Conservation (phyloP, 179 eudicot genomes). For the Camellia oleifera region DNA sequence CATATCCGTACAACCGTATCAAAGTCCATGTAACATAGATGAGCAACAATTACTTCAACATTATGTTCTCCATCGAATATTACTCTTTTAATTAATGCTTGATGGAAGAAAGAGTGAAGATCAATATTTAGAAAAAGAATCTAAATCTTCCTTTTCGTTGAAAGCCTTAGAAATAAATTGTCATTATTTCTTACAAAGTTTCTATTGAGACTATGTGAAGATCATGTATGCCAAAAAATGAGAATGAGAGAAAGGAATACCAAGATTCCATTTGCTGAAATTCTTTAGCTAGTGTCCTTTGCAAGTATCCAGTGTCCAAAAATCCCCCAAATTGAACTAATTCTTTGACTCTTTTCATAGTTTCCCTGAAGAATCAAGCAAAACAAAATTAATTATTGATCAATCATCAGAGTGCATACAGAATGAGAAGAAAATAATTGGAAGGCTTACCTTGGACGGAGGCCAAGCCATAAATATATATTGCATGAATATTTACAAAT, state of each 20-base stretch:
- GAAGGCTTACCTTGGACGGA: too few relatives aligned
- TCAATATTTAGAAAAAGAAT: neutral
- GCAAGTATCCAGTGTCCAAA: conserved; percentile 65
- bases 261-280: conserved; percentile 82
- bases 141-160: neutral
- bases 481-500: too few relatives aligned
- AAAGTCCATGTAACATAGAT: neutral
- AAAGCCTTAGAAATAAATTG: neutral
- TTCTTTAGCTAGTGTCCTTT: conserved; percentile 79
- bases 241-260: conserved; percentile 34
- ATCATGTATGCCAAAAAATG: neutral
- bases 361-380: conserved; percentile 50
- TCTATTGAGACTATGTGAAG: neutral
- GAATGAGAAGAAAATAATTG: too few relatives aligned
- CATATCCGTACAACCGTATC: too few relatives aligned
- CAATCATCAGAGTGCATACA: conserved; percentile 11
- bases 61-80: neutral
- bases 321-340: conserved; percentile 85
- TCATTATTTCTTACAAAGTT: neutral
- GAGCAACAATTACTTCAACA: neutral
- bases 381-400: neutral
- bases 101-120: neutral
- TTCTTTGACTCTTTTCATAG: conserved; percentile 57
- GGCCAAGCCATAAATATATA: too few relatives aligned
- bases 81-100: neutral